Base-by-base conservation (phyloP, 495 filamentous ascomycete species). In the Hypoxylon intermedium region DNA sequence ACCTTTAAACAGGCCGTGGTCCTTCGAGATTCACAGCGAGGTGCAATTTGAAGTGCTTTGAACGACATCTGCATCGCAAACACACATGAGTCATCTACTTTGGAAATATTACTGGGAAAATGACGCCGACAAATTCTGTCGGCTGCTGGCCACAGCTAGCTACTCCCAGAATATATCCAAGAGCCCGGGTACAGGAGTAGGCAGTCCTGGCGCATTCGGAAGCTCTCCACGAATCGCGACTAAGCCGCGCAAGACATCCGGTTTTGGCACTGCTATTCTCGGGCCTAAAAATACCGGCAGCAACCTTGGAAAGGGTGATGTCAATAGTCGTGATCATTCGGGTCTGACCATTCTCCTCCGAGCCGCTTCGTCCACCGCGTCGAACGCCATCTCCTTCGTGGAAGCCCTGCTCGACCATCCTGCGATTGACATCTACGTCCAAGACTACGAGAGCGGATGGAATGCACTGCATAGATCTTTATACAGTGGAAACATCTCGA, bases 91-190 rank as follows among this genome's bases (percentile, higher is more conserved):
- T 84, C 88, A 89, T 78, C 86, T 89, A 80, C 86, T 98, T 72
- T 97, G 94, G 93, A 90, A 91, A 79, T 91, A 83, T 74, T 98
- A 92, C 73, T 87, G 93, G 77, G 88, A 96, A 83, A 89, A 97
- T 86, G 91, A 98, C 80, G 89, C 93, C 81, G 91, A 93, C 67
- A 85, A 76, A 69, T 98, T 98, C 79, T 86, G 87, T 78, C 87
- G 87, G 74, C 82, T 92, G 65, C 83, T 98, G 78, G 85, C 86
- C 65, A 84, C 82, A 66, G 82, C 85, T 72, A 76, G 77, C 72
- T 77, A 83, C 74, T 76, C 79, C 63, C 75, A 80, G 71, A 68
- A 72, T 64, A 51, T 72, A 70, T 71, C 72, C 63, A 78, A 77
- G 72, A 70, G 73, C 72, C 70, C 71, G 63, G 67, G 56, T 49